phyloP scores from a whole-genome alignment of 2,329 filamentous ascomycete species.

The Curvularia sp. region DNA sequence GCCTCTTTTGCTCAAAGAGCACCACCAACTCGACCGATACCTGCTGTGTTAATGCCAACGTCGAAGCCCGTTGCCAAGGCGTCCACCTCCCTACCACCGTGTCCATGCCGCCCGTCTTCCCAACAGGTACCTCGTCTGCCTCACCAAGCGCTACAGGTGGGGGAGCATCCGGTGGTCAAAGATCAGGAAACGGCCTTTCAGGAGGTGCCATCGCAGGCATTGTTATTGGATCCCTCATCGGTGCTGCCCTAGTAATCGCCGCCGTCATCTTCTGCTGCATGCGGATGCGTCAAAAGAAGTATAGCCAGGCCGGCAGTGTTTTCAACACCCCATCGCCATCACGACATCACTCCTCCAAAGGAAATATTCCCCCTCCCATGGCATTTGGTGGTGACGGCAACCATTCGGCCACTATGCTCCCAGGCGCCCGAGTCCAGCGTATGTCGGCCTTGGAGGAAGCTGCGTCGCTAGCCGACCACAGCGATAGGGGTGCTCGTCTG shows the following conservation, averaged over 20 bases:
- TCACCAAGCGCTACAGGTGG: constrained; percentile 50
- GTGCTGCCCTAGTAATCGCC: constrained; percentile 71
- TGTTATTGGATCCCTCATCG: constrained; percentile 79
- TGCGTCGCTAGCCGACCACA: constrained; percentile 60
- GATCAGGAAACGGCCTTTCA: constrained; percentile 63
- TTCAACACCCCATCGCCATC: constrained; percentile 89
- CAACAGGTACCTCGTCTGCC: constrained; percentile 66
- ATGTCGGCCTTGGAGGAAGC: constrained; percentile 92
- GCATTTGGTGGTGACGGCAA: constrained; percentile 51
- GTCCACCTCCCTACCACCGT: constrained; percentile 79
- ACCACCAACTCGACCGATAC: constrained; percentile 93
- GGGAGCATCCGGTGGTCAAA: constrained; percentile 36
- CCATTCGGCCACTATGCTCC: constrained; percentile 63
- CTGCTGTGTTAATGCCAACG: constrained; percentile 85
- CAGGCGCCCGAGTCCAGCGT: constrained; percentile 87
- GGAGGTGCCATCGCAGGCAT: constrained; percentile 92
- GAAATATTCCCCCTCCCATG: constrained; percentile 51
- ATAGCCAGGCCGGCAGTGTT: constrained; percentile 72
- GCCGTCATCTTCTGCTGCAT: constrained; percentile 68
- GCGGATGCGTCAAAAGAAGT: constrained; percentile 61
- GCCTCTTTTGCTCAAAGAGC: constrained; percentile 82
- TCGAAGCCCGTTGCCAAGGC: constrained; percentile 73
- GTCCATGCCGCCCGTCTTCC: constrained; percentile 64
- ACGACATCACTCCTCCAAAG: constrained; percentile 44
- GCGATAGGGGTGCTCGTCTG: constrained; percentile 38